Evolutionary conservation across 2,329 filamentous ascomycete species (phyloP).

Genomic region (Leptographium lundbergii): DNA sequence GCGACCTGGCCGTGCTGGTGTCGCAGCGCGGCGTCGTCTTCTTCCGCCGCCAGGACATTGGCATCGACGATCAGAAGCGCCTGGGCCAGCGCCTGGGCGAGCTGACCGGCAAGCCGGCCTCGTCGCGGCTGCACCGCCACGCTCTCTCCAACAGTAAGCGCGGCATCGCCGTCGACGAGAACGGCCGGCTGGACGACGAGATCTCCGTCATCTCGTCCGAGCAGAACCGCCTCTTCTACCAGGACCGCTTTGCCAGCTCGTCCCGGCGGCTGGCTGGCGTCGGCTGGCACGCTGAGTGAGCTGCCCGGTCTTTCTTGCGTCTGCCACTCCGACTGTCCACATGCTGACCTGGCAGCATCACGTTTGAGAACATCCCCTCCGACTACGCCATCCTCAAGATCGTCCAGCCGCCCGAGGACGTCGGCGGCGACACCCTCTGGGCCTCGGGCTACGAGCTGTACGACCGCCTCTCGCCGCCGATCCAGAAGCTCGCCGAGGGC

Average conservation of each 20-base stretch:
- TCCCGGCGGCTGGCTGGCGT: conserved; percentile 13
- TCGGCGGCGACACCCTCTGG: conserved; percentile 29
- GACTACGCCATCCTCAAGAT: conserved; percentile 34
- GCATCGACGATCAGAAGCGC: conserved; percentile 36
- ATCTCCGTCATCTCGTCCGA: conserved; percentile 35
- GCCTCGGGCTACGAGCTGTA: conserved; percentile 28
- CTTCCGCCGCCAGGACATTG: conserved; percentile 36
- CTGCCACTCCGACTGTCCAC: no score
- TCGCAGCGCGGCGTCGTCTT: conserved; percentile 40
- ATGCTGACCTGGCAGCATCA: conserved; percentile 19
- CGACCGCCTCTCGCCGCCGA: conserved; percentile 20
- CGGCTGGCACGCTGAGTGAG: conserved; percentile 31
- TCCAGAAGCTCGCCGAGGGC: conserved; percentile 16
- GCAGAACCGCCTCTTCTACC: conserved; percentile 25
- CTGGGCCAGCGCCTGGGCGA: conserved; percentile 34
- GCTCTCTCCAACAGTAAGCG: conserved; percentile 27
- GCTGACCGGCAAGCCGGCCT: conserved; percentile 29
- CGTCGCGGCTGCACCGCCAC: conserved; percentile 31
- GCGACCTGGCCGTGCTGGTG: conserved; percentile 24
- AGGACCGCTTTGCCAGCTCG: conserved; percentile 16
- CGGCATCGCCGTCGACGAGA: conserved; percentile 28
- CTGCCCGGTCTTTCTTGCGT: no score
- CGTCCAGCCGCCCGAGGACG: conserved; percentile 26
- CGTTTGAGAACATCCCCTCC: conserved; percentile 31
- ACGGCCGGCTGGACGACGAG: conserved; percentile 32